These are phyloP conservation scores for Monascus purpureus DNA, from an alignment of 495 filamentous ascomycete species.

Conservation along the genomic window DNA sequence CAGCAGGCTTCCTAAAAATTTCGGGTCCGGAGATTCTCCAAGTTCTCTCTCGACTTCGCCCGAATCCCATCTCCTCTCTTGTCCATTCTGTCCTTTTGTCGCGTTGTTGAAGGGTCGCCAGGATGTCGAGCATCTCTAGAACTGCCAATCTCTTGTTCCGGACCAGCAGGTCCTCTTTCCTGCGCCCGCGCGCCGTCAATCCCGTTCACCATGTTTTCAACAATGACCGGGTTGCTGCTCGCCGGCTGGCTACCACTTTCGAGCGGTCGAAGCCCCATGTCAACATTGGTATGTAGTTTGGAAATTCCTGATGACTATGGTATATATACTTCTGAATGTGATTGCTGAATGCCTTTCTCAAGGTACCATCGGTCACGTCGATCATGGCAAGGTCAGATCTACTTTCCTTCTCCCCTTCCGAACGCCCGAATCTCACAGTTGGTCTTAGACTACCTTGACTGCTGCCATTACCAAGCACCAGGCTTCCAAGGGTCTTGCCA, in stretches of 20 bases:
- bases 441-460: constrained; percentile 83
- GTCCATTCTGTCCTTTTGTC: constrained; percentile 15
- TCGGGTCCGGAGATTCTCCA: constrained; percentile 20
- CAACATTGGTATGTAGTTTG: constrained; percentile 63
- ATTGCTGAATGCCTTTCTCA: constrained; percentile 4
- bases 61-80: constrained; percentile 16
- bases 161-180: constrained; percentile 48
- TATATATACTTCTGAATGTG: no score
- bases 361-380: constrained; percentile 98
- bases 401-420: constrained; percentile 7
- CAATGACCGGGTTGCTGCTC: constrained; percentile 48
- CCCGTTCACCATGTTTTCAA: constrained; percentile 58
- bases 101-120: constrained; percentile 24
- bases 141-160: constrained; percentile 55
- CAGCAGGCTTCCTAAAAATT: constrained; percentile 29
- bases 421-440: constrained; percentile 11
- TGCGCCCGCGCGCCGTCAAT: constrained; percentile 45
- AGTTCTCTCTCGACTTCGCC: constrained; percentile 11
- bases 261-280: constrained; percentile 93
- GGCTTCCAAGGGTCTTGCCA: constrained; percentile 81
- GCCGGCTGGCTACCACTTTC: constrained; percentile 66
- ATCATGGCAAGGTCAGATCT: constrained; percentile 83
- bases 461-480: constrained; percentile 97
- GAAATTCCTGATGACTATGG: no score
- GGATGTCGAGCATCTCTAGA: constrained; percentile 52